Evolutionary conservation across 495 filamentous ascomycete species (phyloP), one percentile per base, ranked within the genome.

Genomic region (Poronia punctata): DNA sequence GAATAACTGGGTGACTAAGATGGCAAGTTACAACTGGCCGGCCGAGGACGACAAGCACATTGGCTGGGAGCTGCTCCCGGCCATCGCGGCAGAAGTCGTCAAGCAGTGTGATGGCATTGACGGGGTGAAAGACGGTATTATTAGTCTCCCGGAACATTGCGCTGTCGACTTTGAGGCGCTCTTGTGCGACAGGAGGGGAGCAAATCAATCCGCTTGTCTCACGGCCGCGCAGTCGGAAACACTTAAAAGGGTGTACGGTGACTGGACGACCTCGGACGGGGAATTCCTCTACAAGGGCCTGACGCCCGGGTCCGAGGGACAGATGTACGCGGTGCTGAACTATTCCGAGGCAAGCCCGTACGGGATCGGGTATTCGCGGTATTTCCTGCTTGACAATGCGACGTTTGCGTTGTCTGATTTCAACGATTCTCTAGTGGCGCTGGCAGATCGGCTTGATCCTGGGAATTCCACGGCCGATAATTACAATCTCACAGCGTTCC

Each of bases 31-130:
- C 47, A 66, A 70, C 37, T 56, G 68, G 38, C 62, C 65, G 0
- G 54, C 59, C 5, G 53, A 58, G 7, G 67, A 68, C 5, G 52
- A 66, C 0, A 71, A 67, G 11, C 77, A 74, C 35, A 71, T 86
- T 4, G 55, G 71, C 2, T 41, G 70, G 21, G 52, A 59, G 0
- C 56, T 74, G 14, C 78, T 80, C 54, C 52, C 59, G 0, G 53
- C 67, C 4, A 71, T 83, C 23, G 72, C 69, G 9, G 59, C 68
- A 0, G 79, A 82, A 46, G 68, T 84, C 17, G 23, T 83, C 7
- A 66, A 67, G 0, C 81, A 86, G 48, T 88, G 83, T 42, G 82
- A 88, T 49, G 46, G 38, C 4, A 58, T 75, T 14, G 83, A 86
- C 53, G 82, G 82, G 1, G 62, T 75, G 0, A 55, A 63, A 5